Base-by-base conservation (phyloP, 2,329 filamentous ascomycete species). In the Trichophaea hybrida region DNA sequence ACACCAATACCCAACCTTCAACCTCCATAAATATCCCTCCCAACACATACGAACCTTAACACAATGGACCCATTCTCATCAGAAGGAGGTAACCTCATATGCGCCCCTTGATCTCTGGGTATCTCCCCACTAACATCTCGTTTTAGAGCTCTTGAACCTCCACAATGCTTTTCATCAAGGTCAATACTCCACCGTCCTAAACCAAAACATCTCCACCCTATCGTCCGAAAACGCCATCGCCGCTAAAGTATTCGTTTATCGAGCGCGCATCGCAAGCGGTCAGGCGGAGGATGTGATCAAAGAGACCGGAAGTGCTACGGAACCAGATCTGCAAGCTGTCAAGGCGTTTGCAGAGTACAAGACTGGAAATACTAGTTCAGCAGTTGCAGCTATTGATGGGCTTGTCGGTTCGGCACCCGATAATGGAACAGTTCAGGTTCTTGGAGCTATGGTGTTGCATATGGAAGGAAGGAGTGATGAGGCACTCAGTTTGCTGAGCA, bases 171-270 rank as follows among this genome's bases (percentile, higher is more conserved):
- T 85, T 74, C 79, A 84, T 72, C 81, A 84, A 73, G 89, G 87
- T 71, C 90, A 94, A 77, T 95, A 88, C 78, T 80, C 87, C 70
- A 78, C 84, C 70, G 90, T 94, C 65, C 74, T 94, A 73, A 85
- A 93, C 75, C 94, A 89, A 74, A 85, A 94, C 73, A 85, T 83
- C 48, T 82, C 85, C 5, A 77, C 83, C 61, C 85, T 97, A 70
- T 93, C 87, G 49, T 68, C 83, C 64, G 82, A 85, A 69, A 96
- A 96, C 75, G 77, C 78, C 51, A 77, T 89, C 12, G 81, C 88
- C 46, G 86, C 87, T 44, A 83, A 83, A 60, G 75, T 95, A 49
- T 81, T 97, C 59, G 78, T 85, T 71, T 81, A 91, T 64, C 87
- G 93, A 71, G 83, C 91, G 48, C 85, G 84, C 70, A 82, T 95